Conservation (phyloP, 768 basidiomycete genomes). For the Mycena metata region DNA sequence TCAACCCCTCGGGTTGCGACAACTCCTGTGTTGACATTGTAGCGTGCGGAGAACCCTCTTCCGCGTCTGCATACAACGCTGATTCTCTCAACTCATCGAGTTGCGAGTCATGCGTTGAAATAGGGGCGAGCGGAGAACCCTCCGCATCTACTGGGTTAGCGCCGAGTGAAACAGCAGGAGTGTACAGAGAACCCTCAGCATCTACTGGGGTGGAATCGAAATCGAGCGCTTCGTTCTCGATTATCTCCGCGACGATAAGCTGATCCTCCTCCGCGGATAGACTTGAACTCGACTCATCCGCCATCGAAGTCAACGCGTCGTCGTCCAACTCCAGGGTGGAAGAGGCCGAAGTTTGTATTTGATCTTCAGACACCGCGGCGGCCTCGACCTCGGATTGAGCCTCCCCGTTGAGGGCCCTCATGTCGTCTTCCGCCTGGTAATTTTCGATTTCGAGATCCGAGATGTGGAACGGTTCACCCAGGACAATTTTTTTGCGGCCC, state of each 20-base stretch:
- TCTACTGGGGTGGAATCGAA: neutral
- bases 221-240: neutral
- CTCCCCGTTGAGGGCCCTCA: neutral
- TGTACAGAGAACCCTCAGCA: neutral
- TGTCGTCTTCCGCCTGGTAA: slow-evolving; percentile 30
- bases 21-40: neutral
- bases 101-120: neutral
- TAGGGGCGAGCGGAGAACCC: neutral
- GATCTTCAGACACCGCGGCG: neutral
- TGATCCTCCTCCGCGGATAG: neutral
- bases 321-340: neutral
- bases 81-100: too few relatives aligned
- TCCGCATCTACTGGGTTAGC: neutral
- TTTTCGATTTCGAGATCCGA: slow-evolving; percentile 28
- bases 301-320: neutral
- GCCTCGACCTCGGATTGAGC: neutral
- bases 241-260: neutral
- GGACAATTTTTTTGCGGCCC: slow-evolving; percentile 29
- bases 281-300: too few relatives aligned
- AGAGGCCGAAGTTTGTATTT: neutral
- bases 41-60: neutral
- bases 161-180: neutral
- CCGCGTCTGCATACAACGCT: neutral
- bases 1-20: neutral
- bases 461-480: slow-evolving; percentile 32